Percentiles rank a stretch among this genome's conserved stretches.
phyloP scores from a whole-genome alignment of 1,284 basidiomycete genomes.

The Puccinia horiana region DNA sequence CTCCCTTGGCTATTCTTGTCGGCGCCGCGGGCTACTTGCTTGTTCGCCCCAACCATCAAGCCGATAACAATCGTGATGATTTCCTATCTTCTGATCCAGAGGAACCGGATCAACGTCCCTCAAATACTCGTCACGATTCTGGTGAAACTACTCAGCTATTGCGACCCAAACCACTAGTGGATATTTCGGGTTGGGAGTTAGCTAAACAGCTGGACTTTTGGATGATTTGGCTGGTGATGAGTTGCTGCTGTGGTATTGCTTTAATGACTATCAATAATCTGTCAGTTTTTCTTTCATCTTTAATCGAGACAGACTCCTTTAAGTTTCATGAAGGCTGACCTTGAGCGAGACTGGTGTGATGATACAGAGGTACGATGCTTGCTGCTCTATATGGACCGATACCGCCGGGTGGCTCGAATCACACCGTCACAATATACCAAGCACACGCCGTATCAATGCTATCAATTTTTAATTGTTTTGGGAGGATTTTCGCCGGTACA shows the following conservation, averaged over 20 bases:
- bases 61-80: not conserved
- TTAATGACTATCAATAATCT: slow-evolving; percentile 46
- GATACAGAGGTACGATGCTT: slow-evolving; percentile 36
- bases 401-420: not conserved
- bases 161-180: not conserved
- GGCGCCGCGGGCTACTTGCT: slow-evolving; percentile 6
- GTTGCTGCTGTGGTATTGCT: slow-evolving; percentile 34
- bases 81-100: not conserved
- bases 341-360: not conserved
- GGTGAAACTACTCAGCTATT: not conserved
- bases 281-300: not conserved
- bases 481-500: slow-evolving; percentile 37
- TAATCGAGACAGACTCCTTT: not conserved
- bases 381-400: not conserved
- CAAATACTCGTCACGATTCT: not conserved
- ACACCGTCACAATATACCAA: slow-evolving; percentile 12
- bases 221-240: slow-evolving; percentile 41
- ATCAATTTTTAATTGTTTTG: slow-evolving; percentile 44
- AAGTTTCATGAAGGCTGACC: not conserved
- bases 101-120: not conserved
- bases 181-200: slow-evolving; percentile 13
- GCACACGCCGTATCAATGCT: slow-evolving; percentile 24
- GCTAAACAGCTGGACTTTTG: slow-evolving; percentile 31
- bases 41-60: not conserved
- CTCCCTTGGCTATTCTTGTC: slow-evolving; percentile 13